Conservation (phyloP, 768 basidiomycete genomes). For the Favolaschia claudopus region DNA sequence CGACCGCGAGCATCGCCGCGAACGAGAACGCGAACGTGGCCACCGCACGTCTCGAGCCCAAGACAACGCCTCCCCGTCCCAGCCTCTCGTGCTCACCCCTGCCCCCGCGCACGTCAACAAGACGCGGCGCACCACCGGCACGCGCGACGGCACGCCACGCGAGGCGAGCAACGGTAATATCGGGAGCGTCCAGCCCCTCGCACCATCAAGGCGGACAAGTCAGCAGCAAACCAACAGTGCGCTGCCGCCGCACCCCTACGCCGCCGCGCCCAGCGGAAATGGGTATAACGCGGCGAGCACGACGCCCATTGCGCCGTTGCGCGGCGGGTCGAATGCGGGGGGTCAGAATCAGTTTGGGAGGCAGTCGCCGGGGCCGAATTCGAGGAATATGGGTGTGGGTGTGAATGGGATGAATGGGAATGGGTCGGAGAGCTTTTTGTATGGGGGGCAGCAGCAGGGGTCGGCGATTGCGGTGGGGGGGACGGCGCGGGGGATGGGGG, state of each 20-base stretch:
- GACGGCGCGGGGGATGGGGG: conserved; percentile 58
- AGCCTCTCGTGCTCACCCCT: conserved; percentile 71
- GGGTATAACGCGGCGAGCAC: conserved; percentile 52
- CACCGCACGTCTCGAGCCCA: conserved; percentile 61
- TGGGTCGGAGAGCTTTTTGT: conserved; percentile 74
- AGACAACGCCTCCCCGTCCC: conserved; percentile 60
- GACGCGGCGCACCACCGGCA: conserved; percentile 57
- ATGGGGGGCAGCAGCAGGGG: conserved; percentile 57
- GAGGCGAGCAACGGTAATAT: conserved; percentile 59
- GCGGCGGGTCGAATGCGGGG: conserved; percentile 11
- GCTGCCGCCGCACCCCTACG: conserved; percentile 76
- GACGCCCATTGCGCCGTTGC: conserved; percentile 30
- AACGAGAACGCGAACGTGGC: conserved; percentile 56
- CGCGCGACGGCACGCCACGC: too few relatives aligned
- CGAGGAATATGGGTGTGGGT: conserved; percentile 42
- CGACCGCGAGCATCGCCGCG: conserved; percentile 66
- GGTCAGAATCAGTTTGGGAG: conserved; percentile 68
- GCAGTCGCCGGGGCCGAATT: conserved; percentile 63
- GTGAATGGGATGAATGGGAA: conserved; percentile 55
- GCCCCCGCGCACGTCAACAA: conserved; percentile 71
- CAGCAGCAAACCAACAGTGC: conserved; percentile 58
- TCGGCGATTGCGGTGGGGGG: conserved; percentile 48
- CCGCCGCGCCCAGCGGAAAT: conserved; percentile 63
- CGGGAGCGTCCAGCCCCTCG: conserved; percentile 72
- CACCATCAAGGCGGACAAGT: conserved; percentile 71